phyloP scores from a whole-genome alignment of 148 eudicot genomes.

The Euryodendron excelsum region DNA sequence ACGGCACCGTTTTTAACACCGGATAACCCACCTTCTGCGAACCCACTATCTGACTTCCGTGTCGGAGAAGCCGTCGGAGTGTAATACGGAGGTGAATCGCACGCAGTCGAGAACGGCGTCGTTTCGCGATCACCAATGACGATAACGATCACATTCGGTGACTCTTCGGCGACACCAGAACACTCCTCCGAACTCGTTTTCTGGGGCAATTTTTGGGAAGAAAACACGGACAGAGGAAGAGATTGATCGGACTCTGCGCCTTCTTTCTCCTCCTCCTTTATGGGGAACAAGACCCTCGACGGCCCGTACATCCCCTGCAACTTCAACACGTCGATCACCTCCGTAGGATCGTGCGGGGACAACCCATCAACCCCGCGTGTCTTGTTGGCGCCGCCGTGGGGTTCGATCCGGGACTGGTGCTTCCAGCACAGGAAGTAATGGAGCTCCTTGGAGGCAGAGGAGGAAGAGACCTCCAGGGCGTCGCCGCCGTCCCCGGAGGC shows the following conservation, averaged over 20 bases:
- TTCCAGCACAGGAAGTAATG: constrained; percentile 33
- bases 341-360: neutral
- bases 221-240: neutral
- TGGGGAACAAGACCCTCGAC: constrained; percentile 29
- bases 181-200: neutral
- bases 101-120: constrained; percentile 42
- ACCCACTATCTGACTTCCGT: neutral
- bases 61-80: constrained; percentile 37
- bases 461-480: neutral
- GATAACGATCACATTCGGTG: constrained; percentile 7
- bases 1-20: no score
- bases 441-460: constrained; percentile 28
- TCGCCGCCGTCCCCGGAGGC: neutral
- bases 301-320: constrained; percentile 31
- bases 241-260: constrained; percentile 19
- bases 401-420: constrained; percentile 23
- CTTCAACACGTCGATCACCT: constrained; percentile 26
- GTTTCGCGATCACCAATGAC: constrained; percentile 4
- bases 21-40: neutral
- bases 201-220: neutral
- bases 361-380: neutral
- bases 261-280: constrained; percentile 36
- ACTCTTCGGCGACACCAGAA: neutral
- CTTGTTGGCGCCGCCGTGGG: neutral
- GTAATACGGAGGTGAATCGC: constrained; percentile 34